These are phyloP conservation scores for Diaporthe sp. DNA, from an alignment of 2,329 filamentous ascomycete species.

Conservation along the genomic window DNA sequence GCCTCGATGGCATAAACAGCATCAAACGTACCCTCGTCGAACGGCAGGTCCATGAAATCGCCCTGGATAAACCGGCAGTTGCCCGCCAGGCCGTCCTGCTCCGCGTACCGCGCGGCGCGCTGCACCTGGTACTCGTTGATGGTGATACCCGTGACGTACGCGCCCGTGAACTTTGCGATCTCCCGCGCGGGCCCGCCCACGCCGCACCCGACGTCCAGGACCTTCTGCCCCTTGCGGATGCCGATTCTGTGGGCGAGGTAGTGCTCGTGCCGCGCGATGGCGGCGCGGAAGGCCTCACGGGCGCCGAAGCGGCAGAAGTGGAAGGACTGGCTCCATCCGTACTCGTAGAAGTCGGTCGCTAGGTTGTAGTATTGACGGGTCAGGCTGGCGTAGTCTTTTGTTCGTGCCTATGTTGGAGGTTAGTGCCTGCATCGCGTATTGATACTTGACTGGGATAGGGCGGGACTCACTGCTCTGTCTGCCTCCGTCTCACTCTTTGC, in stretches of 20 bases:
- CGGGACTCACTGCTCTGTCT: conserved; percentile 35
- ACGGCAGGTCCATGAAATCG: conserved; percentile 86
- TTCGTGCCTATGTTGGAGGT: conserved; percentile 17
- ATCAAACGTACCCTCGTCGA: conserved; percentile 80
- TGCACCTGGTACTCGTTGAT: conserved; percentile 88
- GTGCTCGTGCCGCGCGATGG: conserved; percentile 83
- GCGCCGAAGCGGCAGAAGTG: conserved; percentile 84
- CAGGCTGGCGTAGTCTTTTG: conserved; percentile 40
- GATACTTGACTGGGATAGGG: too few relatives aligned
- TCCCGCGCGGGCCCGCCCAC: conserved; percentile 82
- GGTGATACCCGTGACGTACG: conserved; percentile 79
- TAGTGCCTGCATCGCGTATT: not conserved
- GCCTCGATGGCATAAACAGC: conserved; percentile 85
- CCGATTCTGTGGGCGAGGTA: conserved; percentile 81
- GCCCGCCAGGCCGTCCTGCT: conserved; percentile 74
- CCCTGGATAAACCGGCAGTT: conserved; percentile 79
- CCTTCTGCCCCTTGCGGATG: conserved; percentile 75
- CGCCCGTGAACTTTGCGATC: conserved; percentile 80
- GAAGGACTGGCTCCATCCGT: conserved; percentile 82
- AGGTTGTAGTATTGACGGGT: conserved; percentile 75
- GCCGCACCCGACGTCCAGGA: conserved; percentile 83
- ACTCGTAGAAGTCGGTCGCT: conserved; percentile 81
- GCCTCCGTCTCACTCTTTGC: conserved; percentile 40
- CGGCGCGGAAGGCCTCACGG: conserved; percentile 78
- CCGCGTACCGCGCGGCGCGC: conserved; percentile 76